These are phyloP conservation scores for Leptomonas seymouri DNA, from an alignment of 208 protist species.

Conservation along the genomic window DNA sequence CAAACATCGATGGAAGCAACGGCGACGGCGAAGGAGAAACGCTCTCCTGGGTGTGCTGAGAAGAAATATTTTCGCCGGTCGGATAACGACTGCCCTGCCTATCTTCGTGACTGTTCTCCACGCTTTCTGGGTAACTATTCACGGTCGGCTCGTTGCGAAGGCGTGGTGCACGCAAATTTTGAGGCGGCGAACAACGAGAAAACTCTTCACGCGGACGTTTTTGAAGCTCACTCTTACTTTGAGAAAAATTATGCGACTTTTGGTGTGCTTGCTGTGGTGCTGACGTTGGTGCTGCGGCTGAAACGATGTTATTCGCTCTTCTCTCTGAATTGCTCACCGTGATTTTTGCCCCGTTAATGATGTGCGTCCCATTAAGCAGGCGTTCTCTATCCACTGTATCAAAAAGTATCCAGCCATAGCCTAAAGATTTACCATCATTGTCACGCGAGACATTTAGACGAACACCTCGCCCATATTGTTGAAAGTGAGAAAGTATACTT, in stretches of 20 bases:
- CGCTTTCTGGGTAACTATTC: background rate
- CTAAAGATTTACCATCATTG: constrained; percentile 48
- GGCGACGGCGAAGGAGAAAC: background rate
- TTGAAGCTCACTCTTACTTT: background rate
- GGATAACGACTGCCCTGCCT: background rate
- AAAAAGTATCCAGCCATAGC: constrained; percentile 68
- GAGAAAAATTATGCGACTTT: background rate
- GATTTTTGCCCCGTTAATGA: constrained; percentile 1
- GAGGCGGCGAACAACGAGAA: background rate
- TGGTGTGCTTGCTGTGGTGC: background rate
- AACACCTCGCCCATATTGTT: constrained; percentile 34
- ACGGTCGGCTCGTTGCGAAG: background rate
- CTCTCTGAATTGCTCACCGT: constrained; percentile 1
- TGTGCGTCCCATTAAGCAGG: constrained; percentile 7
- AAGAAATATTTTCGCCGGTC: background rate
- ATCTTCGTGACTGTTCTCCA: background rate
- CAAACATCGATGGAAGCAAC: constrained; percentile 28
- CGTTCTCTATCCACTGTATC: constrained; percentile 13
- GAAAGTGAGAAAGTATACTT: constrained; percentile 53
- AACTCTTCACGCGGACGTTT: background rate
- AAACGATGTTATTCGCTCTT: background rate
- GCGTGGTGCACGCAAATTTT: too few species aligned
- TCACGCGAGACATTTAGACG: constrained; percentile 40
- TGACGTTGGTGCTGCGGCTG: background rate
- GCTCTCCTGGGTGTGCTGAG: background rate